Percentiles rank a stretch among this genome's conserved stretches.
Evolutionary conservation across 306 rosid species (phyloP).

Genomic region (Echinosophora koreensis): DNA sequence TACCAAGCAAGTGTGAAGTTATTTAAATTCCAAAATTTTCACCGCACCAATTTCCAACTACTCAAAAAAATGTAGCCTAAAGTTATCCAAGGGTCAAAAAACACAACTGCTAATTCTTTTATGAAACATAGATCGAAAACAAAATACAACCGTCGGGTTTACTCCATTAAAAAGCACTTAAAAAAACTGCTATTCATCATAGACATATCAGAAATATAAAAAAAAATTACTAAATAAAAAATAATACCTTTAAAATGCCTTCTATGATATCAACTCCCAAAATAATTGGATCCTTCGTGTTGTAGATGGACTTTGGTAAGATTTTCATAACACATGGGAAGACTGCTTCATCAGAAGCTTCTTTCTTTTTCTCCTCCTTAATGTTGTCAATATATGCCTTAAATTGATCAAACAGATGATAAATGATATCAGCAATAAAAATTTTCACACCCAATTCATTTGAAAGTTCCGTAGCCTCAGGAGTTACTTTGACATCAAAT

Average conservation of each 20-base stretch:
- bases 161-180: conserved; percentile 3
- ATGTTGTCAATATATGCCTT: conserved; percentile 89
- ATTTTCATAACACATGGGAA: conserved; percentile 88
- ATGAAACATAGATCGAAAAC: neutral
- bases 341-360: conserved; percentile 92
- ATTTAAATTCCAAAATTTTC: neutral
- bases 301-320: conserved; percentile 84
- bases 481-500: conserved; percentile 96
- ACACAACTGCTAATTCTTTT: conserved; percentile 10
- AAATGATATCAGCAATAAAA: conserved; percentile 94
- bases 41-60: conserved; percentile 6
- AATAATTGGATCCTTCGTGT: conserved; percentile 96
- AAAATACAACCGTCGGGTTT: neutral
- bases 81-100: neutral
- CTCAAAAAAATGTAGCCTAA: conserved; percentile 5
- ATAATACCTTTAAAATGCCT: conserved; percentile 85
- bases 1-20: neutral
- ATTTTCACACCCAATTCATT: conserved; percentile 86
- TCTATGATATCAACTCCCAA: conserved; percentile 95
- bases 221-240: conserved; percentile 10
- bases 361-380: conserved; percentile 95
- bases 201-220: conserved; percentile 11
- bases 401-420: conserved; percentile 91
- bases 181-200: conserved; percentile 23
- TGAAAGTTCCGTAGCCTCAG: conserved; percentile 91